These are phyloP conservation scores for Hirschfeldia incana DNA, from an alignment of 345 rosid genomes.

Conservation along the genomic window DNA sequence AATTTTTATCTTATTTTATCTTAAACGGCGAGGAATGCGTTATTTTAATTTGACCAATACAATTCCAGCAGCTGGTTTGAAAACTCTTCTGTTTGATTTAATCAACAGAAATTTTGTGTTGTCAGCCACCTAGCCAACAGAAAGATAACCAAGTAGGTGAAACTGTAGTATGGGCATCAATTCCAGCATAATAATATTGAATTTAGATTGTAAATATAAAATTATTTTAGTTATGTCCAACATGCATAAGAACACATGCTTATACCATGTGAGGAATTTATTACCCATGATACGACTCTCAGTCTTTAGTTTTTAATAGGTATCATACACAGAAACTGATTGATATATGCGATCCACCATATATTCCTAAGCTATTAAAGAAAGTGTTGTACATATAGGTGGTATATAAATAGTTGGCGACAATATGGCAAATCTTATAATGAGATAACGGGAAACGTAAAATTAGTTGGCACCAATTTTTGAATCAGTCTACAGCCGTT, in stretches of 20 bases:
- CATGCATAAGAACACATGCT: slow-evolving; percentile 35
- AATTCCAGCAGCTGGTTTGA: not conserved
- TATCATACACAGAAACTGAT: not conserved
- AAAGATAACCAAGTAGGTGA: slow-evolving; percentile 23
- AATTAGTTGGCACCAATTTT: slow-evolving; percentile 24
- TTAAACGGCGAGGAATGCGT: not conserved
- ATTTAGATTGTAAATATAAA: slow-evolving; percentile 13
- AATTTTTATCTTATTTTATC: not conserved
- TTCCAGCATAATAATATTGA: not conserved
- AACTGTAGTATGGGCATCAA: not conserved
- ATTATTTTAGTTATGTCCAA: slow-evolving; percentile 2
- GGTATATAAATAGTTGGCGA: slow-evolving; percentile 27
- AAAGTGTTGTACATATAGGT: not conserved
- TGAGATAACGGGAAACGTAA: slow-evolving; percentile 25
- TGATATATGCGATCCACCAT: not conserved
- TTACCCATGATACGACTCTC: slow-evolving; percentile 24
- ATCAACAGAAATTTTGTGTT: slow-evolving; percentile 10
- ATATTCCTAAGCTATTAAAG: not conserved
- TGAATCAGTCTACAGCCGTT: slow-evolving; percentile 2
- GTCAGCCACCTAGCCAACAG: slow-evolving; percentile 6
- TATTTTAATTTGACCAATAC: not conserved
- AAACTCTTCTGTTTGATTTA: not conserved
- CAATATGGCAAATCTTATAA: slow-evolving; percentile 33
- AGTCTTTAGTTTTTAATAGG: slow-evolving; percentile 17
- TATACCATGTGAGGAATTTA: slow-evolving; percentile 47